phyloP scores from a whole-genome alignment of 2,329 filamentous ascomycete species.

The Ophiocordyceps australis region DNA sequence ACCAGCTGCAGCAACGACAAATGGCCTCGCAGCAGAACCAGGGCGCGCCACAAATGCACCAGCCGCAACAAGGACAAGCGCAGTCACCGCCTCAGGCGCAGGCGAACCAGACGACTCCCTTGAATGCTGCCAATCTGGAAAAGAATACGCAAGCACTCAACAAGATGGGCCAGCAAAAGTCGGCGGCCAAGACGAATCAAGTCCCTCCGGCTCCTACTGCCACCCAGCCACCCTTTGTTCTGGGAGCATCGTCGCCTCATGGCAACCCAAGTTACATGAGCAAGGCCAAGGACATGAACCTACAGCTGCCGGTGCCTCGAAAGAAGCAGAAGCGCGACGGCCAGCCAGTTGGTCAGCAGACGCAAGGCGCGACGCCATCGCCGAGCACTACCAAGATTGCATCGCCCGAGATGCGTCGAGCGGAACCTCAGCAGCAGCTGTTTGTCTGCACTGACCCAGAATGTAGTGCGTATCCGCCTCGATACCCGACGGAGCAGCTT shows the following conservation, averaged over 20 bases:
- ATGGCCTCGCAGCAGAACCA: conserved; percentile 8
- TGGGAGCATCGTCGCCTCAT: conserved; percentile 37
- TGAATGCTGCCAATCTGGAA: conserved; percentile 29
- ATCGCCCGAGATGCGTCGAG: conserved; percentile 24
- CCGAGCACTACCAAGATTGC: conserved; percentile 27
- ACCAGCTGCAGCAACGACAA: conserved; percentile 8
- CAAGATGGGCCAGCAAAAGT: conserved; percentile 21
- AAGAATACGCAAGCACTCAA: conserved; percentile 30
- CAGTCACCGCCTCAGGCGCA: conserved; percentile 13
- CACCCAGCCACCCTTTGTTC: conserved; percentile 35
- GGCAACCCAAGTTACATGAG: conserved; percentile 37
- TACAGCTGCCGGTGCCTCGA: conserved; percentile 38
- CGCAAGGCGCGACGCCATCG: conserved; percentile 22
- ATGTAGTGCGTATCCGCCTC: conserved; percentile 30
- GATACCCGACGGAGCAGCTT: conserved; percentile 35
- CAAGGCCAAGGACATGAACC: conserved; percentile 31
- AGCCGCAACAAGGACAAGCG: conserved; percentile 9
- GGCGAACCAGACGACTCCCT: conserved; percentile 10
- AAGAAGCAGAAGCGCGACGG: conserved; percentile 33
- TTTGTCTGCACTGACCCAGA: conserved; percentile 33
- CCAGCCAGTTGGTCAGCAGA: conserved; percentile 18
- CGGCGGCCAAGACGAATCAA: conserved; percentile 24
- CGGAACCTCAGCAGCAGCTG: conserved; percentile 19
- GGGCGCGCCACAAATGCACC: no score
- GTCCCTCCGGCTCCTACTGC: conserved; percentile 38